Conservation (phyloP, 176 grass and related monocot genomes). For the Carex parvula region DNA sequence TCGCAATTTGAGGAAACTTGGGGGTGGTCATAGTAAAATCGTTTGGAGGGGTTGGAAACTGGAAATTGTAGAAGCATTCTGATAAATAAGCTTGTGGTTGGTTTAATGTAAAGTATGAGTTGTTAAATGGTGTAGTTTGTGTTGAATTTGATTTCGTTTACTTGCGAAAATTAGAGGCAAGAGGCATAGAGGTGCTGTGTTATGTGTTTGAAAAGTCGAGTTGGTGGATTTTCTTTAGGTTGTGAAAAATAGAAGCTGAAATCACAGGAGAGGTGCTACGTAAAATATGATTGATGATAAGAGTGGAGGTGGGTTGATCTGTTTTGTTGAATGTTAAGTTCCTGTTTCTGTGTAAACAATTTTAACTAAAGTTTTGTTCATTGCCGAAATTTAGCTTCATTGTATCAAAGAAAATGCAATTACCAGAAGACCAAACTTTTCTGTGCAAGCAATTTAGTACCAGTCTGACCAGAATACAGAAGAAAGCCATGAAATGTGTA, state of each 20-base stretch:
- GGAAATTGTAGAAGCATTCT: slow-evolving; percentile 51
- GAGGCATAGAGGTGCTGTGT: not conserved
- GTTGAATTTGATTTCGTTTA: not conserved
- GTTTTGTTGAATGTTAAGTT: not conserved
- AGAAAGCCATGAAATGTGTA: too few species aligned
- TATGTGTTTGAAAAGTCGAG: not conserved
- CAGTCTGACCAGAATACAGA: too few species aligned
- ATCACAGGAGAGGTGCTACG: not conserved
- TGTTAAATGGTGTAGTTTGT: not conserved
- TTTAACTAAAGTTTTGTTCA: not conserved
- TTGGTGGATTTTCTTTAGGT: not conserved
- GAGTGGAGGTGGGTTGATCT: not conserved
- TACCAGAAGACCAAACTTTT: not conserved
- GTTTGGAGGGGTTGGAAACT: slow-evolving; percentile 65
- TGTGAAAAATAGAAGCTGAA: not conserved
- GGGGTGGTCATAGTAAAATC: slow-evolving; percentile 29
- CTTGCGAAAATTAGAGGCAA: not conserved
- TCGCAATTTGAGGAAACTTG: slow-evolving; percentile 36
- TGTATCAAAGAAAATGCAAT: not conserved
- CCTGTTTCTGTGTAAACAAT: not conserved
- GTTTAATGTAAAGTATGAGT: slow-evolving; percentile 45
- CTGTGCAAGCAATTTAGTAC: not conserved
- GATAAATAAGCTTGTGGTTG: slow-evolving; percentile 16
- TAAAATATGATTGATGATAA: not conserved
- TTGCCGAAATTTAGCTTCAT: not conserved